Evolutionary conservation across 1,139 yeast species (phyloP).

Genomic region (Pichia sp.): DNA sequence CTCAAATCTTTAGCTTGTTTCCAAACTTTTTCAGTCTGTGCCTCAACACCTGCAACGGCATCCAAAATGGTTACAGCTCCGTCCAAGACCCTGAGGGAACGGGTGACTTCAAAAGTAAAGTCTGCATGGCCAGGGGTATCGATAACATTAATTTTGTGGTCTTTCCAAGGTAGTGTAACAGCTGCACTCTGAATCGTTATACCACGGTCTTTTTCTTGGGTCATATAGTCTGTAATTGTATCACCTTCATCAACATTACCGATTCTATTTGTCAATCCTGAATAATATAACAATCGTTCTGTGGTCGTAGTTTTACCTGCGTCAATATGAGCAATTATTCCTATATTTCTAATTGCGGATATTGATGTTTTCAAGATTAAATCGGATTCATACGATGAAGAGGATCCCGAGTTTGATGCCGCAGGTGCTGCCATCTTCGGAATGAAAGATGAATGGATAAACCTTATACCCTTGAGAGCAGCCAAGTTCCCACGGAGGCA

Average conservation of each 20-base stretch:
- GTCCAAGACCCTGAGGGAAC: slow-evolving; percentile 85
- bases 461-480: not conserved
- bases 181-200: slow-evolving; percentile 97
- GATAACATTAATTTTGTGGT: slow-evolving; percentile 71
- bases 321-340: slow-evolving; percentile 82
- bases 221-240: slow-evolving; percentile 88
- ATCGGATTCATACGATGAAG: slow-evolving; percentile 17
- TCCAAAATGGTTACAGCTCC: slow-evolving; percentile 92
- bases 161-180: slow-evolving; percentile 83
- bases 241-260: slow-evolving; percentile 98
- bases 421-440: not conserved
- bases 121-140: slow-evolving; percentile 99
- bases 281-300: slow-evolving; percentile 84
- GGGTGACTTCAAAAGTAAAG: slow-evolving; percentile 87
- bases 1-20: slow-evolving; percentile 65
- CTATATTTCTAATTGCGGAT: slow-evolving; percentile 57
- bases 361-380: slow-evolving; percentile 23
- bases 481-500: not conserved
- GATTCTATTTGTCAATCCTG: slow-evolving; percentile 73
- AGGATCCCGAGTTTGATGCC: not conserved
- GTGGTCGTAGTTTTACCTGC: slow-evolving; percentile 92
- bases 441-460: not conserved
- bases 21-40: slow-evolving; percentile 98
- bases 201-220: slow-evolving; percentile 89
- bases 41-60: slow-evolving; percentile 97